Base-by-base conservation (phyloP, 495 filamentous ascomycete genomes). In the Monascus purpureus region DNA sequence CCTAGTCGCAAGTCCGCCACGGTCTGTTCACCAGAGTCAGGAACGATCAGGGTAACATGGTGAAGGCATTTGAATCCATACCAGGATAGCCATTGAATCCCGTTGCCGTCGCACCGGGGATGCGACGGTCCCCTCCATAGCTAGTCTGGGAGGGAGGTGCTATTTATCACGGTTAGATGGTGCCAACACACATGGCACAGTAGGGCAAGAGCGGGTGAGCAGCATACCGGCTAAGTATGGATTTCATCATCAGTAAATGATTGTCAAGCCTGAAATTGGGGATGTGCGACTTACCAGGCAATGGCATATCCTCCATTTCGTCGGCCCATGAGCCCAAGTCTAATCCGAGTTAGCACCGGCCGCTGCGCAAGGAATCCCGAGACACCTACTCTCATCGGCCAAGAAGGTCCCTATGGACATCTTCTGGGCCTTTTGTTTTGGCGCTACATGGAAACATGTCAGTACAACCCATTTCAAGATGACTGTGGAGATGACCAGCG, bases 311-410 rank as follows among this genome's bases (percentile, higher is more conserved):
- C 52, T 96, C 90, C 69, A 96, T 92, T 50, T 97, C 90, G 65
- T 96, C 90, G 41, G 90, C 90, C 90, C 90, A 97, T 38, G 90
- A 94, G 49, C 84, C 84, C 42, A 83, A 72, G 43, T 77, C 86
- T 93, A 49, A 5, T 42, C 38, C 11, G 34, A 27, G 45, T 68
- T 52, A 68, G 63, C 56, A 46, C 47, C 38, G 41, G 40, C 28
- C 37, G 31, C 29, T 31, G 31, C 42, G 31, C 37, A 30, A 38
- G 23, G 33, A 32, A 38, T 31, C 35, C 25, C 31, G 12, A 31
- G 29, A 31, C 43, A 57, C 75, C 52, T 67, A 94, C 88, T 75
- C 55, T 82, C 70, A 48, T 94, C 82, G 37, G 67, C 70, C 67
- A 96, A 67, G 68, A 99, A 96, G 45, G 76, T 75, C 60, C 82